phyloP scores from a whole-genome alignment of 495 filamentous ascomycete species.

The Diplogelasinospora grovesii region DNA sequence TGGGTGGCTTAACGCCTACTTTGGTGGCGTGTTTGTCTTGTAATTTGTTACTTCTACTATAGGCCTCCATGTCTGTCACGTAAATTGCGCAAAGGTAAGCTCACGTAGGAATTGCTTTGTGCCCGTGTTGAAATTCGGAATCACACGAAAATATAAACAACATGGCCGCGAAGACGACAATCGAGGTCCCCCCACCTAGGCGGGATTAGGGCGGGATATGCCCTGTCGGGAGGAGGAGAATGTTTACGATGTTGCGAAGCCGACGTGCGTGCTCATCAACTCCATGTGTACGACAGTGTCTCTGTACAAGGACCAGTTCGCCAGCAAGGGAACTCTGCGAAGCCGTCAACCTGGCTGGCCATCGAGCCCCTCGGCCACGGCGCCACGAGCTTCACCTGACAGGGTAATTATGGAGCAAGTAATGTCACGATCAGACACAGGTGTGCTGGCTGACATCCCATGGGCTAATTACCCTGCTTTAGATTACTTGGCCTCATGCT shows the following conservation, averaged over 20 bases:
- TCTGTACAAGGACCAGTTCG: constrained; percentile 47
- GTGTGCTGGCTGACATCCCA: too few relatives aligned
- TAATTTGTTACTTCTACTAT: too few relatives aligned
- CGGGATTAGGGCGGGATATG: constrained; percentile 49
- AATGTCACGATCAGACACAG: too few relatives aligned
- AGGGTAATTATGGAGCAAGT: too few relatives aligned
- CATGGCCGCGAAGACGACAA: constrained; percentile 28
- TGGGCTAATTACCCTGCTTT: too few relatives aligned
- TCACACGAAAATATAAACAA: too few relatives aligned
- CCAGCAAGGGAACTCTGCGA: constrained; percentile 36
- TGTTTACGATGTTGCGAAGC: constrained; percentile 49
- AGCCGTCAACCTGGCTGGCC: constrained; percentile 46
- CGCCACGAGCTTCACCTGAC: constrained; percentile 35
- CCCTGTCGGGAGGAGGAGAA: constrained; percentile 34
- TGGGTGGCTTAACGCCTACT: too few relatives aligned
- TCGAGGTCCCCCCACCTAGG: constrained; percentile 49
- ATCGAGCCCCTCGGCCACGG: constrained; percentile 54
- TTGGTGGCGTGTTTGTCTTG: too few relatives aligned
- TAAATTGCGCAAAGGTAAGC: too few relatives aligned
- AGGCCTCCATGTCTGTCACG: too few relatives aligned
- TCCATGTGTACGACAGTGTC: constrained; percentile 49
- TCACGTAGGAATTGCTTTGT: too few relatives aligned
- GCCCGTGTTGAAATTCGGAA: too few relatives aligned
- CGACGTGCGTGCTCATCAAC: constrained; percentile 53
- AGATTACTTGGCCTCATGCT: constrained; percentile 54